Evolutionary conservation across 2,329 filamentous ascomycete species (phyloP), one percentile per base, ranked within the genome.

Genomic region (Cylindrodendrum hubeiense): DNA sequence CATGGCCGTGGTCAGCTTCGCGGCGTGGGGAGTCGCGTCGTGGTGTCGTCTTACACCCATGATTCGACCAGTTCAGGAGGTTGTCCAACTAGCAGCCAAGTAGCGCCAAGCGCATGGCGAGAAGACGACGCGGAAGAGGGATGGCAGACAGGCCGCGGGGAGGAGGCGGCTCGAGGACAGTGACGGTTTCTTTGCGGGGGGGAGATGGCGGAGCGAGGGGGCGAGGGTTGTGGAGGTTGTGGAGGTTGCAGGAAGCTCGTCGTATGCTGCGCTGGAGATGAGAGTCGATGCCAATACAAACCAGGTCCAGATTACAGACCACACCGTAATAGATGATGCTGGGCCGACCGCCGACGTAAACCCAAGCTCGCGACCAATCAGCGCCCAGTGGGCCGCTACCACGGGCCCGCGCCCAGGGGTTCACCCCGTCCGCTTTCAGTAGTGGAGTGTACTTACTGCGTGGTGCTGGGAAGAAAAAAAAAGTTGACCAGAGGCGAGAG

Each of bases 31-130:
- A 39, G 60, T 46, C 47, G 50, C 37, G 46, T 67, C 24, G 47
- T 50, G 55, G 63, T 58, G 49, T 67, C 44, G 58, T 67, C 79
- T 76, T 73, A 80, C 79, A 77, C 75, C 76, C 79, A 80, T 80
- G 61, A 72, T 76, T 77, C 69, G 72, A 70, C 67, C 67, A 67
- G 58, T 71, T 77, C 76, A 77, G 76, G 73, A 73, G 69, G 68
- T 70, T 58, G 69, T 67, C 55, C 51, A 49, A 68, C 71, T 75
- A 74, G 73, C 69, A 73, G 44, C 46, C 21, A 65, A 47, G 54
- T 44, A 66, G 61, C 66, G 68, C 63, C 70, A 71, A 67, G 66
- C 59, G 70, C 73, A 75, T 75, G 30, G 65, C 72, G 69, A 63
- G 65, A 46, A 21, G 47, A 54, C n/a, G 47, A 19, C 8, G 24